Evolutionary conservation across 495 filamentous ascomycete species (phyloP).

Genomic region (Penicillium odoratum): DNA sequence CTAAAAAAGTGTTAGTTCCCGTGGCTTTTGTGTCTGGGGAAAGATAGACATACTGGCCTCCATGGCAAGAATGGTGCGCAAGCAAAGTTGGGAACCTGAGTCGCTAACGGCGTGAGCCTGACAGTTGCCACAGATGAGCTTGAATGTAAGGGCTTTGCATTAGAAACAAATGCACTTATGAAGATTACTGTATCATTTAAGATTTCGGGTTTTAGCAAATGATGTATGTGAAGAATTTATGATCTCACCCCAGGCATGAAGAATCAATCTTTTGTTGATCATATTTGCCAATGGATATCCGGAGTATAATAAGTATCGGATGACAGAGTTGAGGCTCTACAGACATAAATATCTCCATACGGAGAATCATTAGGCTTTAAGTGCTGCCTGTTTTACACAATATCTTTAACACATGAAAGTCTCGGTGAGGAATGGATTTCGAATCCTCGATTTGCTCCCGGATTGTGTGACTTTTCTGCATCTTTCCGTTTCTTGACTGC

Average conservation of each 20-base stretch:
- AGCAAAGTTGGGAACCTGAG: background rate
- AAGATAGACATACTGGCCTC: constrained; percentile 13
- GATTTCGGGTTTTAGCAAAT: background rate
- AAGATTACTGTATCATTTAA: background rate
- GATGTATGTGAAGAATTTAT: background rate
- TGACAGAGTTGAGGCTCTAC: background rate
- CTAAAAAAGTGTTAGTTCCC: background rate
- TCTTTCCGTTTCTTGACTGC: background rate
- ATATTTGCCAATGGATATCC: constrained; percentile 5
- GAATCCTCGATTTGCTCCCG: background rate
- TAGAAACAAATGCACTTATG: background rate
- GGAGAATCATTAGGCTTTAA: background rate
- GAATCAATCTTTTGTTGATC: constrained; percentile 3
- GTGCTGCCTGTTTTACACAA: background rate
- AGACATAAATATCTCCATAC: background rate
- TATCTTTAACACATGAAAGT: constrained; percentile 13
- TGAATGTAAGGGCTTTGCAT: constrained; percentile 14
- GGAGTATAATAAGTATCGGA: no score
- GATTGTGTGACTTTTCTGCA: constrained; percentile 5
- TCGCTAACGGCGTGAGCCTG: constrained; percentile 7
- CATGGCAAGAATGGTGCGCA: constrained; percentile 17
- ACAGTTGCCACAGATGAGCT: constrained; percentile 8
- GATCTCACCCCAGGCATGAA: constrained; percentile 11
- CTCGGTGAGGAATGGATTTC: background rate
- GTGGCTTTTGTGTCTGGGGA: background rate